Evolutionary conservation across 345 rosid species (phyloP).

Genomic region (Diplotaxis tenuifolia): DNA sequence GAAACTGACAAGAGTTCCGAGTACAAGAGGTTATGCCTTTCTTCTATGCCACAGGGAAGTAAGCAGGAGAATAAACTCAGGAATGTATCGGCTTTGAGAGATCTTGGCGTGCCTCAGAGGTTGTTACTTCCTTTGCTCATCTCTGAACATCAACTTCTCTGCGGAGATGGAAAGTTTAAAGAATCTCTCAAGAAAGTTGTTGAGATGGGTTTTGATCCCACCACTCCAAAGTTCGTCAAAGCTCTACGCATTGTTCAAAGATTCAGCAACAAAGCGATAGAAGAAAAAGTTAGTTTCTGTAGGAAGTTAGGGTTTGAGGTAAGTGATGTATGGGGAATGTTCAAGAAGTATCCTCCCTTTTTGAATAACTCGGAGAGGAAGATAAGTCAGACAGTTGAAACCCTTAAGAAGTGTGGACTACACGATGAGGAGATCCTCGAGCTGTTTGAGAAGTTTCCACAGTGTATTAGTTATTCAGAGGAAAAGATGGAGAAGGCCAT

Average conservation of each 20-base stretch:
- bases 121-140: not conserved
- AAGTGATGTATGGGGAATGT: conserved; percentile 21
- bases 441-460: not conserved
- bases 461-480: conserved; percentile 10
- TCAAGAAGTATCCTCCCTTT: conserved; percentile 23
- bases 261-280: conserved; percentile 1
- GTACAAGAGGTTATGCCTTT: not conserved
- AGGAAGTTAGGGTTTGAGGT: conserved; percentile 34
- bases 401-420: conserved; percentile 13
- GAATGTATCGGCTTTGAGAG: conserved; percentile 17
- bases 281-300: not conserved
- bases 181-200: conserved; percentile 8
- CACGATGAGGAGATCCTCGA: not conserved
- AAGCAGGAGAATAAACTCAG: not conserved
- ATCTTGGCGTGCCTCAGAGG: too few relatives aligned
- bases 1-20: not conserved
- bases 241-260: conserved; percentile 9
- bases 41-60: not conserved
- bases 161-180: not conserved
- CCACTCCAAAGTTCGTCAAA: not conserved
- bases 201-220: conserved; percentile 31
- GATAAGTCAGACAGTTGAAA: not conserved
- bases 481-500: conserved; percentile 17
- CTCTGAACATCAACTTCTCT: not conserved
- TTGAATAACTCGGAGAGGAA: conserved; percentile 24